Base-by-base conservation (phyloP, 305 asterid genomes). In the Lippia alba region DNA sequence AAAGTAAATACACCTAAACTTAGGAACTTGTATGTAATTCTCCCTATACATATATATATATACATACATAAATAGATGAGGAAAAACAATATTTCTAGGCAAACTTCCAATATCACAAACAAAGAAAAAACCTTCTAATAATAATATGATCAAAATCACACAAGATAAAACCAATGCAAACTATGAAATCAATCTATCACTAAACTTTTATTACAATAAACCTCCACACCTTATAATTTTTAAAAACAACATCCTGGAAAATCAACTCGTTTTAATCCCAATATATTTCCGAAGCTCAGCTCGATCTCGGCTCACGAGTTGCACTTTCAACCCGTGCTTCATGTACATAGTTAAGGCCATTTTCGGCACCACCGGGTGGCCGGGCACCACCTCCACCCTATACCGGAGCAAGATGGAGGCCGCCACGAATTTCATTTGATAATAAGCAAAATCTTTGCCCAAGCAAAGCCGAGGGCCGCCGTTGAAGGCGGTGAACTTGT, bases 381-480 rank as follows among this genome's bases (percentile, higher is more conserved):
- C 74, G 53, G 81, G 75, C 32, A 70, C 89, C 56, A 91, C 91
- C 53, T 11, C 69, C 41, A 91, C 89, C 54, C 73, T 79, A 65
- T 86, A 89, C 12, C 94, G 81, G 77, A 62, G 82, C 61, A 94
- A 64, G 14, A 94, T 84, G 40, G 97, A 87, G 33, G 99, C 96
- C 1, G 99, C 97, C 1, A 69, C 92, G 44, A 91, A 91, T 77
- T 89, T 94, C 99, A 94, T 94, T 41, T 94, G 99, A 59, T 94
- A 91, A 66, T 94, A 94, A 5, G 99, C 99, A 18, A 94, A 94
- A 56, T 94, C 99, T 71, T 89, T 91, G 59, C 99, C 99, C 48
- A 94, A 75, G 72, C 99, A 94, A 12, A 94, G 92, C 20, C 99
- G 79, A 1, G 99, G 99, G 6, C 99, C 99, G 33, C 96, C 99